These are phyloP conservation scores for Aschersonia sp. DNA, from an alignment of 2,329 filamentous ascomycete genomes.

Conservation along the genomic window DNA sequence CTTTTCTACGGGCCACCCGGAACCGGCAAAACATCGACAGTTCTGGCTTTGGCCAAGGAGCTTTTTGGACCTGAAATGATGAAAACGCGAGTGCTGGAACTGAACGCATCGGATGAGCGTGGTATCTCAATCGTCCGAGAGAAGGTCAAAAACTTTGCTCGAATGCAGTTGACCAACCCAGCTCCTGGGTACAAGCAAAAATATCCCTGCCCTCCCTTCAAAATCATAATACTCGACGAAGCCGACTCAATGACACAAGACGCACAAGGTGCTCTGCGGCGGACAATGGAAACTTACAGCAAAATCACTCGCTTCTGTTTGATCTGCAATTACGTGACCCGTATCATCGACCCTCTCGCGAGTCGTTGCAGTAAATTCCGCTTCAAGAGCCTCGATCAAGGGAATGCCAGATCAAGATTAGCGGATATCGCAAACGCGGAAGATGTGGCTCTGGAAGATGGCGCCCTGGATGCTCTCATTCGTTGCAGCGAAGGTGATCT, in stretches of 20 bases:
- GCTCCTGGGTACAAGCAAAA: constrained; percentile 51
- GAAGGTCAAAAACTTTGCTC: constrained; percentile 96
- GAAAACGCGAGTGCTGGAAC: constrained; percentile 87
- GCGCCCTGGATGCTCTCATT: constrained; percentile 73
- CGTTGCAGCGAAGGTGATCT: constrained; percentile 86
- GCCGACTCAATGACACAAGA: constrained; percentile 99
- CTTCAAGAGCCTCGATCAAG: constrained; percentile 89
- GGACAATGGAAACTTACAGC: constrained; percentile 97
- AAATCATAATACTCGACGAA: constrained; percentile 97
- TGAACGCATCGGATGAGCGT: constrained; percentile 97
- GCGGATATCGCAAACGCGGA: constrained; percentile 73
- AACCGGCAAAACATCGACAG: constrained; percentile 94
- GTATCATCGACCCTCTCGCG: constrained; percentile 93
- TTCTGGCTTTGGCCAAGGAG: constrained; percentile 92
- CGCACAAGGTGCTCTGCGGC: constrained; percentile 78
- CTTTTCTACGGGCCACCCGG: constrained; percentile 97
- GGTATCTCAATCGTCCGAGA: constrained; percentile 94
- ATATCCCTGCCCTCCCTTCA: constrained; percentile 94
- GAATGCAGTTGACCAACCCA: constrained; percentile 81
- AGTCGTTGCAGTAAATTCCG: constrained; percentile 92
- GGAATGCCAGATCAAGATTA: constrained; percentile 65
- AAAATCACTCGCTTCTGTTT: constrained; percentile 95
- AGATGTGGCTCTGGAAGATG: constrained; percentile 59
- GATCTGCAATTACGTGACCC: constrained; percentile 96
- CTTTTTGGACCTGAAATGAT: constrained; percentile 93